Evolutionary conservation across 2,329 filamentous ascomycete genomes (phyloP).

Genomic region (Colletotrichum destructivum): DNA sequence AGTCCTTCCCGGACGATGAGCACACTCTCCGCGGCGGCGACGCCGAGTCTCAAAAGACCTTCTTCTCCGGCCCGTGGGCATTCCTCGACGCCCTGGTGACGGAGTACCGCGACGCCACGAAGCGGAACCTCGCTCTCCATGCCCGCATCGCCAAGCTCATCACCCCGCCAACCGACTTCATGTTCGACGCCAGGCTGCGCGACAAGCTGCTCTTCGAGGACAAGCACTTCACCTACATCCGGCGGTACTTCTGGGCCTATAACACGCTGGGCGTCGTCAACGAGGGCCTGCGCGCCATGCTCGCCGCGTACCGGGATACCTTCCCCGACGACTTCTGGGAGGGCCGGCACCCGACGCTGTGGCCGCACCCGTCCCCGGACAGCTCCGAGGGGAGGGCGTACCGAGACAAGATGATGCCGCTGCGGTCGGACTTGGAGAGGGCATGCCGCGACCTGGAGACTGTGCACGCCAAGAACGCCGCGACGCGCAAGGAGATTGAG

Average conservation of each 20-base stretch:
- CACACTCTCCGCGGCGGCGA: conserved; percentile 70
- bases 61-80: conserved; percentile 73
- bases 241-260: conserved; percentile 75
- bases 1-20: conserved; percentile 73
- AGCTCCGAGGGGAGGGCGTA: conserved; percentile 63
- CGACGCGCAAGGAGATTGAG: conserved; percentile 68
- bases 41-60: conserved; percentile 62
- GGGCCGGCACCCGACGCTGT: conserved; percentile 67
- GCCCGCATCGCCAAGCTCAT: conserved; percentile 71
- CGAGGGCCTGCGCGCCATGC: conserved; percentile 71
- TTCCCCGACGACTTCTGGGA: conserved; percentile 73
- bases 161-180: conserved; percentile 71
- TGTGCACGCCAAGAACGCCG: conserved; percentile 66
- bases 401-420: conserved; percentile 60
- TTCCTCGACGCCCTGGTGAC: conserved; percentile 71
- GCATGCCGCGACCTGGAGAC: conserved; percentile 65
- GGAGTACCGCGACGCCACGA: conserved; percentile 73
- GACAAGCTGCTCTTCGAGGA: conserved; percentile 75
- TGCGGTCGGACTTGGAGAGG: conserved; percentile 65
- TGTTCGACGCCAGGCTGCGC: conserved; percentile 70
- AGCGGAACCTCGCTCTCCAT: conserved; percentile 71
- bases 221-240: conserved; percentile 71
- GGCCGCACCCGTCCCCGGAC: conserved; percentile 66
- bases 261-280: conserved; percentile 74
- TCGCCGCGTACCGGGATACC: conserved; percentile 69